Base-by-base conservation (phyloP, 2,329 filamentous ascomycete genomes). In the Emmonsia crescens region DNA sequence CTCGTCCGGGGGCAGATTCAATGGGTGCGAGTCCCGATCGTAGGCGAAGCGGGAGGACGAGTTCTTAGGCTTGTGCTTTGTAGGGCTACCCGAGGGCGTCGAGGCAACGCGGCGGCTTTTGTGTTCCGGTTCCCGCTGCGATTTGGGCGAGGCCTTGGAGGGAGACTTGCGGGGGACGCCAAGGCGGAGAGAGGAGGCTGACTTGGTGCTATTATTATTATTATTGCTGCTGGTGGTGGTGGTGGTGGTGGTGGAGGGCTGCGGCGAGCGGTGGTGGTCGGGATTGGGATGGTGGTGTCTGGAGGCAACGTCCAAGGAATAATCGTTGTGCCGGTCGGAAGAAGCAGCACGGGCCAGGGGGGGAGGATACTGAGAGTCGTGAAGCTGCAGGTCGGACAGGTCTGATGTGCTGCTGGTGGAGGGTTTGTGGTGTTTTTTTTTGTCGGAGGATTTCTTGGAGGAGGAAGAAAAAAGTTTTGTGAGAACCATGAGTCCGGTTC, bases 1-100 rank as follows among this genome's bases (percentile, higher is more conserved):
- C 81, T 96, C 87, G 78, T 96, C 91, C 55, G 91, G 91, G 1
- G 88, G 91, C 27, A 96, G 84, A 71, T 96, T 96, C 59, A 96
- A 83, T 46, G 93, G 93, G 75, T 96, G 92, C 2, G 85, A 88
- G 73, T 93, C 86, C 42, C 60, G 68, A 64, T 74, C 73, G 69
- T 70, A 68, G 21, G 72, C 69, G 63, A 70, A 70, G 64, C 74
- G 73, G 70, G 75, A 51, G 27, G 57, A 31, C 31, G 57, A 59
- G 10, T 24, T 51, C 21, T 33, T 42, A 10, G 42, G 42, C 24
- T 49, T 33, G 49, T 60, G 59, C 38, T 60, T 60, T 29, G 59
- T 60, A 24, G 59, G 59, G 36, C 59, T 55, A 5, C 31, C 29
- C 19, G 44, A 49, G 24, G 42, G 29, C 14, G 64, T 71, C 72